Evolutionary conservation across 208 protist genomes (phyloP).

Genomic region (Wallacemonas sp.): DNA sequence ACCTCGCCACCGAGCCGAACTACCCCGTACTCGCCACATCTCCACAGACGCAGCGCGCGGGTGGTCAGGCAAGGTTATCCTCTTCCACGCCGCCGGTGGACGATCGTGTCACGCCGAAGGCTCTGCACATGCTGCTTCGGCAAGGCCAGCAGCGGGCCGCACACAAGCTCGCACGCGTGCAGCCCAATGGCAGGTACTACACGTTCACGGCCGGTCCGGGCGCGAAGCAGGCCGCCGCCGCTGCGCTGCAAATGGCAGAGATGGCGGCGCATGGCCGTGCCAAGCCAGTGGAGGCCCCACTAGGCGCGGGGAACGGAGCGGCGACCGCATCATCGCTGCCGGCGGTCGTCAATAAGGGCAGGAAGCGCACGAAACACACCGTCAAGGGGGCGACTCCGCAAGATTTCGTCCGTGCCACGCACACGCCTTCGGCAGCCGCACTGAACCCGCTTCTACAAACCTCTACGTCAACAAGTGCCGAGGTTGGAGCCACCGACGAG

Average conservation of each 20-base stretch:
- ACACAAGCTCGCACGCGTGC: not conserved
- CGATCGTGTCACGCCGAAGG: conserved; percentile 62
- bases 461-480: too few species aligned
- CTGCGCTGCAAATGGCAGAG: not conserved
- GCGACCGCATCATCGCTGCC: not conserved
- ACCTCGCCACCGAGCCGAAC: not conserved
- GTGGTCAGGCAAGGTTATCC: not conserved
- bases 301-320: not conserved
- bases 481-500: not conserved
- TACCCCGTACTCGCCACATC: too few species aligned
- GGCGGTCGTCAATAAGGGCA: not conserved
- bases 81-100: conserved; percentile 18
- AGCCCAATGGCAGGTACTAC: conserved; percentile 9
- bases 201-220: conserved; percentile 19
- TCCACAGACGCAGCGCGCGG: too few species aligned
- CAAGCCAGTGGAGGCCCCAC: not conserved
- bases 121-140: conserved; percentile 40
- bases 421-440: not conserved
- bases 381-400: conserved; percentile 9
- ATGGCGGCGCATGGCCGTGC: too few species aligned
- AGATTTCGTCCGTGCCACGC: conserved; percentile 7
- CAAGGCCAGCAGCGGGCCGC: conserved; percentile 22
- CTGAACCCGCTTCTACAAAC: not conserved
- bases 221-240: not conserved
- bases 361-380: not conserved